These are phyloP conservation scores for Pythium scleroteichum DNA, from an alignment of 352 stramenopile species.

Conservation along the genomic window DNA sequence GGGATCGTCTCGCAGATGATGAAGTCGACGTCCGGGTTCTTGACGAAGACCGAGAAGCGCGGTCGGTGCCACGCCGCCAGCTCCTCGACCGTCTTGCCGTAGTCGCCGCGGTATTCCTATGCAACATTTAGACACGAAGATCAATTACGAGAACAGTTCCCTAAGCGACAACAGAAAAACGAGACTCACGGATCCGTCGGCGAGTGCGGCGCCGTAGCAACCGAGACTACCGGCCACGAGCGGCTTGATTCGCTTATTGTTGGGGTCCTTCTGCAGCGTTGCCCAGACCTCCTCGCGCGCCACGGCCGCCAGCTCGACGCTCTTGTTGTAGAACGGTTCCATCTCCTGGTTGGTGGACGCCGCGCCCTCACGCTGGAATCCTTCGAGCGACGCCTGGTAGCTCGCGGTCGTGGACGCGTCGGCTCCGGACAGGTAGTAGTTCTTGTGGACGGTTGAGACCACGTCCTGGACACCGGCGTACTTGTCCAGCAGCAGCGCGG, in stretches of 20 bases:
- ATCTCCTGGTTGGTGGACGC: conserved; percentile 43
- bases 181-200: conserved; percentile 74
- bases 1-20: conserved; percentile 87
- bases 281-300: conserved; percentile 63
- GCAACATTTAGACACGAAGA: conserved; percentile 7
- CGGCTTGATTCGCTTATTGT: conserved; percentile 47
- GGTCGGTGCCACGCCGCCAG: conserved; percentile 78
- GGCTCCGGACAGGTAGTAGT: conserved; percentile 75
- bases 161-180: background rate
- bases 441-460: conserved; percentile 66
- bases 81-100: conserved; percentile 62
- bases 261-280: conserved; percentile 35
- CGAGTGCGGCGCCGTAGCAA: conserved; percentile 81
- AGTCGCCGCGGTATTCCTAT: conserved; percentile 86
- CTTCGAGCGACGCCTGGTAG: conserved; percentile 86
- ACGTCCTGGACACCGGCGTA: conserved; percentile 55
- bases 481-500: conserved; percentile 58
- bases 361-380: conserved; percentile 70
- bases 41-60: conserved; percentile 69
- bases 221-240: conserved; percentile 84
- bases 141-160: background rate
- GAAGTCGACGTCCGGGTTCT: conserved; percentile 57
- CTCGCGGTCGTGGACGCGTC: conserved; percentile 82
- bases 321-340: conserved; percentile 67
- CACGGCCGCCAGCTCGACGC: conserved; percentile 68